Percentiles rank a stretch among this genome's conserved stretches.
phyloP scores from a whole-genome alignment of 805 yeast species.

The Cyberlindnera amylophila region DNA sequence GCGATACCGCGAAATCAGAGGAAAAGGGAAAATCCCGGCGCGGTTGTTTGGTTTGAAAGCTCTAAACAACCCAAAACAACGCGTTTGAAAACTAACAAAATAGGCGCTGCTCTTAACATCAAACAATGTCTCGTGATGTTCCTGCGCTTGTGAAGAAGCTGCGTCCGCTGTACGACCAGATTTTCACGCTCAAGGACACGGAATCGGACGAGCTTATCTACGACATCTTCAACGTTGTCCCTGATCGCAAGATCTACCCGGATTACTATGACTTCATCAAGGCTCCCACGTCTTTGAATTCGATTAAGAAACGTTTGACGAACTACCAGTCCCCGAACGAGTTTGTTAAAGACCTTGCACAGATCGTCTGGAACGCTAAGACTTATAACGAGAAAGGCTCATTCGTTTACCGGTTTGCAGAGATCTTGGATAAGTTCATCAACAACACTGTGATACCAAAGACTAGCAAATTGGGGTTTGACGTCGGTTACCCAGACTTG shows the following conservation, averaged over 20 bases:
- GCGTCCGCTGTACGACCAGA: constrained; percentile 32
- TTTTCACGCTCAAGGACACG: constrained; percentile 37
- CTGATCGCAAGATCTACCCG: constrained; percentile 59
- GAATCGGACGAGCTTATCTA: constrained; percentile 39
- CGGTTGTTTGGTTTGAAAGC: too few species aligned
- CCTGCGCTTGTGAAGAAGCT: constrained; percentile 23
- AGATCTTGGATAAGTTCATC: constrained; percentile 40
- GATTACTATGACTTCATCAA: constrained; percentile 79
- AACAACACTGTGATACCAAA: constrained; percentile 34
- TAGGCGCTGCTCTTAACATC: too few species aligned
- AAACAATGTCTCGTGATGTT: constrained; percentile 18
- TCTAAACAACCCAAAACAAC: too few species aligned
- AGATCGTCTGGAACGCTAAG: constrained; percentile 87
- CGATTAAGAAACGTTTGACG: constrained; percentile 56
- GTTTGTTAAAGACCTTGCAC: constrained; percentile 74
- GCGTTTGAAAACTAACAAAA: too few species aligned
- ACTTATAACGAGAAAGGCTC: constrained; percentile 73
- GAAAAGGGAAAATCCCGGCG: too few species aligned
- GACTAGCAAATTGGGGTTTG: constrained; percentile 31
- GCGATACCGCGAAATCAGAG: too few species aligned
- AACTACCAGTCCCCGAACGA: constrained; percentile 59
- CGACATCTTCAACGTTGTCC: constrained; percentile 66
- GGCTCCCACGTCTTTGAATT: constrained; percentile 78
- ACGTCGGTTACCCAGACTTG: constrained; percentile 38
- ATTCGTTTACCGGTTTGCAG: constrained; percentile 64